These are phyloP conservation scores for Huntiella moniliformis DNA, from an alignment of 2,329 filamentous ascomycete genomes.

Conservation along the genomic window DNA sequence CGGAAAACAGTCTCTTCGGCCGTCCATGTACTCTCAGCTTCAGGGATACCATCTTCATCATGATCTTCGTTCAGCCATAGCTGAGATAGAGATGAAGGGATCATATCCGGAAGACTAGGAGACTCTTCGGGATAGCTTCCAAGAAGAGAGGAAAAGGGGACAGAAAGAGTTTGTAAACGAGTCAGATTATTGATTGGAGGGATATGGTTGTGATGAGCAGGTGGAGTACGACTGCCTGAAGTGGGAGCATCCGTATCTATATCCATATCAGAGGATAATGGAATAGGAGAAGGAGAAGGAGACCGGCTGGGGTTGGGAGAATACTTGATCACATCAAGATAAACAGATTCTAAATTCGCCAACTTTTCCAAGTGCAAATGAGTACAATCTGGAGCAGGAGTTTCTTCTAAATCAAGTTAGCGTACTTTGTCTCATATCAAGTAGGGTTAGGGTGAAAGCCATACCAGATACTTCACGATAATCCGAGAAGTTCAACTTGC, in stretches of 20 bases:
- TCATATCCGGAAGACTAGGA: slow-evolving; percentile 7
- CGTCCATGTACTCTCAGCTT: slow-evolving; percentile 3
- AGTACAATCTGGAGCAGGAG: slow-evolving; percentile 1
- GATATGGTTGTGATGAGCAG: neutral
- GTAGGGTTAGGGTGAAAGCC: neutral
- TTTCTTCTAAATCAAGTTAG: neutral
- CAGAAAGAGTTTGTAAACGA: slow-evolving; percentile 8
- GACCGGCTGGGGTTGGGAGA: neutral
- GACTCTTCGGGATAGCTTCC: slow-evolving; percentile 10
- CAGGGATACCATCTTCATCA: neutral
- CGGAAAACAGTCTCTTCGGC: slow-evolving; percentile 6
- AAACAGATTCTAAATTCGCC: slow-evolving; percentile 7
- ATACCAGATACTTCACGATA: slow-evolving; percentile 8
- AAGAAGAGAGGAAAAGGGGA: slow-evolving; percentile 7
- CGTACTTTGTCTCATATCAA: too few species aligned
- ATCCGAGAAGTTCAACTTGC: slow-evolving; percentile 6
- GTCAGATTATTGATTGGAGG: slow-evolving; percentile 8
- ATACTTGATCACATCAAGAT: slow-evolving; percentile 4
- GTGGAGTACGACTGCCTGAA: neutral
- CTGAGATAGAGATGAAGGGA: slow-evolving; percentile 8
- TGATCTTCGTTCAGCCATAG: slow-evolving; percentile 9
- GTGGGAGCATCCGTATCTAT: neutral
- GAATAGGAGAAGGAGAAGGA: neutral
- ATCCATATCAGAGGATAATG: slow-evolving; percentile 3
- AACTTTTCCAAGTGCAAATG: slow-evolving; percentile 9